Conservation (phyloP, 2,329 filamentous ascomycete genomes). For the Apiospora kogelbergensis region DNA sequence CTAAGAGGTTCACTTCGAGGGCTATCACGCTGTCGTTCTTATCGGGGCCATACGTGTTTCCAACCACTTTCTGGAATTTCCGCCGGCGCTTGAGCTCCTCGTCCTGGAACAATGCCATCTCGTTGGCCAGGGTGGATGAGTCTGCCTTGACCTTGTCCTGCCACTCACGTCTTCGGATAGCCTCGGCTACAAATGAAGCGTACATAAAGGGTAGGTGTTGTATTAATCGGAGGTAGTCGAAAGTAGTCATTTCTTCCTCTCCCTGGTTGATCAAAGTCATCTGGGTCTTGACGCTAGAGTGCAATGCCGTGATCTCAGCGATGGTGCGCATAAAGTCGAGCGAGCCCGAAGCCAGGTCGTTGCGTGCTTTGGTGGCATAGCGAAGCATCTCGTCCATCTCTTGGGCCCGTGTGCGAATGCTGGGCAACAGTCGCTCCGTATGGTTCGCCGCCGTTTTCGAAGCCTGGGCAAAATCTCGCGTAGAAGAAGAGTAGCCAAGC, state of each 20-base stretch:
- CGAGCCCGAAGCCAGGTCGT: slow-evolving; percentile 64
- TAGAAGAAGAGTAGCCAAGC: slow-evolving; percentile 64
- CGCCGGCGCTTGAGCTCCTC: slow-evolving; percentile 87
- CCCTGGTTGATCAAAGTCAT: slow-evolving; percentile 71
- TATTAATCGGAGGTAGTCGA: slow-evolving; percentile 77
- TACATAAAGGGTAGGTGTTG: slow-evolving; percentile 87
- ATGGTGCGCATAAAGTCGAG: slow-evolving; percentile 79
- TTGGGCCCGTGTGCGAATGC: slow-evolving; percentile 51
- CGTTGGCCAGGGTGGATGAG: slow-evolving; percentile 83
- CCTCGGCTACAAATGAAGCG: slow-evolving; percentile 83
- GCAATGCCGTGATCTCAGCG: slow-evolving; percentile 73
- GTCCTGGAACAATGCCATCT: slow-evolving; percentile 88
- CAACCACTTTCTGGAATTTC: slow-evolving; percentile 87
- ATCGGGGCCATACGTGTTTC: slow-evolving; percentile 69
- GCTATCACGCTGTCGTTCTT: slow-evolving; percentile 68
- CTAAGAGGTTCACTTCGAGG: slow-evolving; percentile 82
- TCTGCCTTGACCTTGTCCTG: slow-evolving; percentile 86
- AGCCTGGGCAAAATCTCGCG: slow-evolving; percentile 58
- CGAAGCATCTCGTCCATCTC: slow-evolving; percentile 64
- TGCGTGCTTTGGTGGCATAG: slow-evolving; percentile 65
- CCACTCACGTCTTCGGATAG: slow-evolving; percentile 86
- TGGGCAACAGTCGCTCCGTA: slow-evolving; percentile 62
- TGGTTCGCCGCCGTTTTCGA: slow-evolving; percentile 65
- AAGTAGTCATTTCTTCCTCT: slow-evolving; percentile 74
- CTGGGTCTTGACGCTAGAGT: slow-evolving; percentile 70